These are phyloP conservation scores for Metschnikowia anglica DNA, from an alignment of 805 yeast species.

Conservation along the genomic window DNA sequence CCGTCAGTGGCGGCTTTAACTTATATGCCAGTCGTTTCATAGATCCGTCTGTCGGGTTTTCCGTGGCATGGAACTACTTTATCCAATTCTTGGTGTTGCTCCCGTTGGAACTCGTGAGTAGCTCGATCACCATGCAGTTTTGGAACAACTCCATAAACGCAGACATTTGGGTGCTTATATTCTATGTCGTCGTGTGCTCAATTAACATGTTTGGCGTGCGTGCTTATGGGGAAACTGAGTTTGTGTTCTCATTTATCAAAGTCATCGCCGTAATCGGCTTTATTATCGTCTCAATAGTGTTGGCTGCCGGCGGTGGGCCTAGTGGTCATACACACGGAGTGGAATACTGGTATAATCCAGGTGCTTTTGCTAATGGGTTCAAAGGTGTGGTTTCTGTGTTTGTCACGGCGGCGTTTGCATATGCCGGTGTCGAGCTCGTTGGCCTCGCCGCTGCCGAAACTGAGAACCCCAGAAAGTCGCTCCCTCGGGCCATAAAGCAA, in stretches of 20 bases:
- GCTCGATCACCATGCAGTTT: slow-evolving; percentile 35
- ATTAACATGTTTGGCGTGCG: slow-evolving; percentile 55
- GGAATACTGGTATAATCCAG: slow-evolving; percentile 61
- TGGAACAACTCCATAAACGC: slow-evolving; percentile 20
- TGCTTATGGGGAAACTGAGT: slow-evolving; percentile 59
- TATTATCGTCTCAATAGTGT: slow-evolving; percentile 46
- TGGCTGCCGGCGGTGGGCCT: slow-evolving; percentile 58
- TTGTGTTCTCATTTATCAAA: slow-evolving; percentile 47
- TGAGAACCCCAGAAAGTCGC: slow-evolving; percentile 59
- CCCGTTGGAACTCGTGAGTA: slow-evolving; percentile 64
- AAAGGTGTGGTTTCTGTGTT: slow-evolving; percentile 74
- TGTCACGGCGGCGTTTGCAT: slow-evolving; percentile 75
- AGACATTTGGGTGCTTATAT: slow-evolving; percentile 51
- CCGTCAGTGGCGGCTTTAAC: slow-evolving; percentile 56
- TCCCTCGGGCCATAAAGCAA: slow-evolving; percentile 76
- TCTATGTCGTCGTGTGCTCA: slow-evolving; percentile 46
- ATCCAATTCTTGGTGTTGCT: slow-evolving; percentile 63
- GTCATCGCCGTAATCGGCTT: slow-evolving; percentile 50
- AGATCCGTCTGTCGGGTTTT: slow-evolving; percentile 58
- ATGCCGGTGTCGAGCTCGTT: slow-evolving; percentile 71
- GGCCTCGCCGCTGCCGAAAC: slow-evolving; percentile 81
- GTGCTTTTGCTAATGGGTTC: slow-evolving; percentile 65
- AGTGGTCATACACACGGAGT: slow-evolving; percentile 56
- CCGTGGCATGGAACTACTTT: slow-evolving; percentile 62
- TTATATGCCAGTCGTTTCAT: slow-evolving; percentile 53